Conservation (phyloP, 441 rosid species). For the Populus trichocarpa region DNA sequence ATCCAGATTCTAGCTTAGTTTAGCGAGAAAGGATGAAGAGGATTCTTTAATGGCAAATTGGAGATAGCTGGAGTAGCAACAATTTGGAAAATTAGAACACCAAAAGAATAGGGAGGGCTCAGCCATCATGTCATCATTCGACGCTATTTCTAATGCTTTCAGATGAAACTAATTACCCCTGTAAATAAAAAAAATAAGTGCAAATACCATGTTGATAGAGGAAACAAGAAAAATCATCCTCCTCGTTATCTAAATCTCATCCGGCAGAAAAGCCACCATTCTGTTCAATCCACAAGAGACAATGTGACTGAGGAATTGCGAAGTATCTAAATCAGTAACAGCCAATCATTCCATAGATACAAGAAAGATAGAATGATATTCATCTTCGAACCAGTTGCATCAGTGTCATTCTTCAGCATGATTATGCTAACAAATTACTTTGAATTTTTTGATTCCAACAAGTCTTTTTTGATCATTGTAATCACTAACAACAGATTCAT, state of each 20-base stretch:
- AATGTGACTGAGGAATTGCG: neutral
- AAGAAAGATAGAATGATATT: no score
- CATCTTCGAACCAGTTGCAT: no score
- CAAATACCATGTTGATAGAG: neutral
- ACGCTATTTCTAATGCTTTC: neutral
- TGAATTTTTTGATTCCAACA: no score
- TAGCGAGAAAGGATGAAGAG: neutral
- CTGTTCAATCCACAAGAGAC: neutral
- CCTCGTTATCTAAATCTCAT: neutral
- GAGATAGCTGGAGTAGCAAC: neutral
- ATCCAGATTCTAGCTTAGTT: neutral
- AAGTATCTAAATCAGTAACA: neutral
- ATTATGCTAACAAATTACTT: no score
- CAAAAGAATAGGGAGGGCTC: neutral
- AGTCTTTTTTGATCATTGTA: no score
- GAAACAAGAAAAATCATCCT: neutral
- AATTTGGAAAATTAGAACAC: neutral
- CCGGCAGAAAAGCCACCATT: neutral
- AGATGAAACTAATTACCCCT: neutral
- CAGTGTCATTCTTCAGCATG: no score
- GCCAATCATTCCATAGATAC: neutral
- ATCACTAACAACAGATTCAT: no score
- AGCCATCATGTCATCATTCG: neutral
- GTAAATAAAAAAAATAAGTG: neutral
- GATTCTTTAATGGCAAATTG: neutral